Base-by-base conservation (phyloP, 2,329 filamentous ascomycete genomes). In the Botryotinia globosa region DNA sequence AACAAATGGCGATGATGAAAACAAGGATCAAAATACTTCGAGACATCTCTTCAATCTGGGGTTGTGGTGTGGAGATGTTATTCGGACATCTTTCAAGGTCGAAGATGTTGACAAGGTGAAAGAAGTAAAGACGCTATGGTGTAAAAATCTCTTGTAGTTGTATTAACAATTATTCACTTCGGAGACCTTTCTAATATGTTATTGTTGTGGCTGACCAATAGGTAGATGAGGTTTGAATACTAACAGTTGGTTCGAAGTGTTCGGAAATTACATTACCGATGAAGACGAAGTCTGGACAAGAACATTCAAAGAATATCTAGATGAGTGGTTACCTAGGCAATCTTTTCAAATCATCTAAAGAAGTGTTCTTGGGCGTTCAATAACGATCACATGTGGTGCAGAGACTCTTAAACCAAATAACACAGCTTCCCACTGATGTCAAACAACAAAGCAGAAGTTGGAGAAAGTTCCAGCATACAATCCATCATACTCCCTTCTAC, bases 1-100 rank as follows among this genome's bases (percentile, higher is more conserved):
- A 68, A 32, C 18, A 68, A 32, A 56, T 32, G n/a, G n/a, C 29
- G 20, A 56, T 25, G 20, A 56, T 56, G 34, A 51, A 56, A 32
- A 32, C 6, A 56, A 29, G 14, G 18, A 68, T 8, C 48, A 56
- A 32, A 56, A 44, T 56, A 42, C 32, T 56, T 20, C n/a, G 34
- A 68, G 20, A 44, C 65, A 68, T 68, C 8, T 66, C 64, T 56
- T 56, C 34, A 29, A 68, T 68, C n/a, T 68, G 18, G 14, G 37
- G n/a, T 32, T 68, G 37, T 42, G 65, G 16, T 9, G 8, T 56
- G 34, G 22, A 42, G 48, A 32, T 56, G 25, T 56, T 42, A 42
- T 32, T 32, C 12, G 18, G 37, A 25, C n/a, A 56, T 56, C 6
- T 42, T 44, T 22, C 6, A 56, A 68, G 48, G 12, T 56, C 2